Conservation (phyloP, 768 basidiomycete genomes). For the Favolaschia claudopus region DNA sequence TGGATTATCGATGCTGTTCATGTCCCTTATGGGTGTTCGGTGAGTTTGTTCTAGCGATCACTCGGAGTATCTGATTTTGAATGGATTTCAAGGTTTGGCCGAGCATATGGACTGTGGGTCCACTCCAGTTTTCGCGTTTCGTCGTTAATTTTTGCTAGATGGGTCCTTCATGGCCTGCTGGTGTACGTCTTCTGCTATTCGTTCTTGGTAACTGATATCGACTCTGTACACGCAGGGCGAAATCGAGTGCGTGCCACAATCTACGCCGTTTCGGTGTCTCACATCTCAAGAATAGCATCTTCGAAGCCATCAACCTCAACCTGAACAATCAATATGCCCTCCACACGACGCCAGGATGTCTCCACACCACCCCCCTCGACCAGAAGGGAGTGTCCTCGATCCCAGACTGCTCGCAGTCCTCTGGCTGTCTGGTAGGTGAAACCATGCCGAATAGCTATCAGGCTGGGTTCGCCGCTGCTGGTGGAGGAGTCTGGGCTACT, state of each 20-base stretch:
- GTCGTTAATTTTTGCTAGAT: slow-evolving; percentile 18
- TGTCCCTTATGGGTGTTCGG: slow-evolving; percentile 61
- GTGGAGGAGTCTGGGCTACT: slow-evolving; percentile 81
- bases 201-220: too few species aligned
- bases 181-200: too few species aligned
- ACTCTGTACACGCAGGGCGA: too few species aligned
- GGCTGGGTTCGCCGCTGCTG: slow-evolving; percentile 66
- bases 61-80: neutral
- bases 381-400: slow-evolving; percentile 60
- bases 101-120: slow-evolving; percentile 55
- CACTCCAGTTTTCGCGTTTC: neutral
- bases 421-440: slow-evolving; percentile 74
- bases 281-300: slow-evolving; percentile 54
- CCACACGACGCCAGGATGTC: slow-evolving; percentile 66
- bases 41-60: slow-evolving; percentile 33
- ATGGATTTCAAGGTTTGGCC: slow-evolving; percentile 50
- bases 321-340: slow-evolving; percentile 77
- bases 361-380: slow-evolving; percentile 40
- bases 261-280: neutral
- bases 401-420: slow-evolving; percentile 61
- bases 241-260: slow-evolving; percentile 46
- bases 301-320: slow-evolving; percentile 84
- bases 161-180: slow-evolving; percentile 50
- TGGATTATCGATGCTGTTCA: slow-evolving; percentile 55
- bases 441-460: slow-evolving; percentile 70